Conservation (phyloP, 208 protist genomes). For the Pavlovales sp. region DNA sequence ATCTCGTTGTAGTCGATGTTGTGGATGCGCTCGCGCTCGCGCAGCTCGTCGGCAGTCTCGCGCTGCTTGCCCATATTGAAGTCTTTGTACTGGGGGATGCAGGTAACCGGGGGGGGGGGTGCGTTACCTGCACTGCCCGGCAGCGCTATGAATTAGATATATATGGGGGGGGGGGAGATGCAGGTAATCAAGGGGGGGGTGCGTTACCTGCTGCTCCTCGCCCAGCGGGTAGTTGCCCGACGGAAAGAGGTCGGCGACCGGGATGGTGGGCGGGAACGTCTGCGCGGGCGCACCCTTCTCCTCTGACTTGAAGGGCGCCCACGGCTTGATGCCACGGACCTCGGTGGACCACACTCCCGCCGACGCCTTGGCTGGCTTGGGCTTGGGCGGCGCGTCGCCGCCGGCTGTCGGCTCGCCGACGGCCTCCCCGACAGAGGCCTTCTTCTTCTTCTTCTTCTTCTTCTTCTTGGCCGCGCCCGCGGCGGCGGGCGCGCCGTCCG, state of each 20-base stretch:
- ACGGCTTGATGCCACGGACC: constrained; percentile 19
- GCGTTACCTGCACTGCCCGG: neutral
- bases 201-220: constrained; percentile 5
- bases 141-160: too few relatives aligned
- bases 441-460: constrained; percentile 21
- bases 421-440: too few relatives aligned
- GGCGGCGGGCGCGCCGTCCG: neutral
- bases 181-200: neutral
- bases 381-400: neutral
- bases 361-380: neutral
- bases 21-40: constrained; percentile 28
- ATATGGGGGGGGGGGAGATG: neutral
- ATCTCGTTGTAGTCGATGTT: constrained; percentile 51
- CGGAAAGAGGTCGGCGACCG: constrained; percentile 13
- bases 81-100: too few relatives aligned
- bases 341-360: neutral
- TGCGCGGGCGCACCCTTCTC: neutral
- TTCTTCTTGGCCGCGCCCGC: neutral
- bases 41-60: constrained; percentile 1
- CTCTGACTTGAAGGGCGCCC: neutral
- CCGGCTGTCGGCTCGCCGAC: neutral
- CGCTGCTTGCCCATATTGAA: neutral
- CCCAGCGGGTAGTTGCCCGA: constrained; percentile 31
- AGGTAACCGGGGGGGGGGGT: too few relatives aligned
- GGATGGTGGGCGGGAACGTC: constrained; percentile 27